phyloP scores from a whole-genome alignment of 1,284 basidiomycete genomes.

The Cryptococcus amylolentus region DNA sequence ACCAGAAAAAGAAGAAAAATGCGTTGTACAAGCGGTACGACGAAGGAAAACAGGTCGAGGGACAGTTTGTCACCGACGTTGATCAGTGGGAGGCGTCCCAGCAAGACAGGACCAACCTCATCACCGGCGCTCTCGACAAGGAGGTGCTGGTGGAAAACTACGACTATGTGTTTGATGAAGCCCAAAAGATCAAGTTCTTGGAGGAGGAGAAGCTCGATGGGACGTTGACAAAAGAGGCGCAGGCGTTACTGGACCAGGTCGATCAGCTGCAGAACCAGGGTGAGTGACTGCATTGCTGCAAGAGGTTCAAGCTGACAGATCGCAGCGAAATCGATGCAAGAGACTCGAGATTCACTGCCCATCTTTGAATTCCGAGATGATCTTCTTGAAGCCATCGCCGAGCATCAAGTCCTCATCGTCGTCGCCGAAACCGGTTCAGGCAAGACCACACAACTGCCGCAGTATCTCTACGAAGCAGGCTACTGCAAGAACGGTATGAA shows the following conservation, averaged over 20 bases:
- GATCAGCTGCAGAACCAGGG: conserved; percentile 87
- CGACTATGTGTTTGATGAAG: conserved; percentile 98
- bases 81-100: conserved; percentile 96
- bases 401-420: conserved; percentile 88
- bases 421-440: conserved; percentile 94
- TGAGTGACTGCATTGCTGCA: conserved; percentile 47
- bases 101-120: conserved; percentile 81
- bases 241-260: conserved; percentile 79
- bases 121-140: conserved; percentile 85
- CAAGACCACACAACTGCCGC: conserved; percentile 96
- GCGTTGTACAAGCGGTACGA: conserved; percentile 93
- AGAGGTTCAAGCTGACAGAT: not conserved
- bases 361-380: conserved; percentile 83
- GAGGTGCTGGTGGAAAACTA: conserved; percentile 72
- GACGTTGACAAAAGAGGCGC: conserved; percentile 80
- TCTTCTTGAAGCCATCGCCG: conserved; percentile 80
- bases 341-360: conserved; percentile 84
- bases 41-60: conserved; percentile 67
- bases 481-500: conserved; percentile 85
- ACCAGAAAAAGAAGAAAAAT: conserved; percentile 92
- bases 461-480: conserved; percentile 96
- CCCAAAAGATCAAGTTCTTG: conserved; percentile 92
- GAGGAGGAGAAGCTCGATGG: conserved; percentile 75
- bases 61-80: conserved; percentile 90
- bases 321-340: conserved; percentile 79